Conservation (phyloP, 2,329 filamentous ascomycete genomes). For the Teratosphaeria pseudoeucalypti region DNA sequence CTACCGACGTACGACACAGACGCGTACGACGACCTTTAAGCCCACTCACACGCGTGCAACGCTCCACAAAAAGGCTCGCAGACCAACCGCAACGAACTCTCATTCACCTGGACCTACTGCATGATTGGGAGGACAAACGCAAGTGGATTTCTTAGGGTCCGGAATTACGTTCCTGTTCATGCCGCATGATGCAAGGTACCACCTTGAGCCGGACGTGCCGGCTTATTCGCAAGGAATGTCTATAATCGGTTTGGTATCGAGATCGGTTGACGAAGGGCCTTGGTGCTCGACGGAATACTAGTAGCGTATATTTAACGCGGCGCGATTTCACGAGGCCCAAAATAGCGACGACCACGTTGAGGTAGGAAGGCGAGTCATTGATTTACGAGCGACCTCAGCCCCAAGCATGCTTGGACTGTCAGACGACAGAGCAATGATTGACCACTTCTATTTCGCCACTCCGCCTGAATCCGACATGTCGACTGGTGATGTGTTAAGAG, state of each 20-base stretch:
- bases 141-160: neutral
- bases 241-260: constrained; percentile 2
- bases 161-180: constrained; percentile 1
- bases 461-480: no score
- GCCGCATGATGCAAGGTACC: neutral
- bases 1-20: neutral
- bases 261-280: neutral
- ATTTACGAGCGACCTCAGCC: no score
- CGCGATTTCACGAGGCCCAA: no score
- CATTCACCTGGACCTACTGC: neutral
- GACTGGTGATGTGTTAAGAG: no score
- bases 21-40: neutral
- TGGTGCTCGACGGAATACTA: no score
- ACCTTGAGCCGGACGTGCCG: constrained; percentile 2
- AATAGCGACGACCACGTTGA: no score
- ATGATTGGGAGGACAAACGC: neutral
- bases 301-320: no score
- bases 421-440: no score
- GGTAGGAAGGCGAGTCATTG: neutral
- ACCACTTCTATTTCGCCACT: no score
- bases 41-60: no score
- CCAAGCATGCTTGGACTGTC: no score
- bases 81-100: neutral
- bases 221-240: constrained; percentile 5
- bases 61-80: neutral